Evolutionary conservation across 2,329 filamentous ascomycete species (phyloP), one percentile per base, ranked within the genome.

Genomic region (Talaromyces sp.): DNA sequence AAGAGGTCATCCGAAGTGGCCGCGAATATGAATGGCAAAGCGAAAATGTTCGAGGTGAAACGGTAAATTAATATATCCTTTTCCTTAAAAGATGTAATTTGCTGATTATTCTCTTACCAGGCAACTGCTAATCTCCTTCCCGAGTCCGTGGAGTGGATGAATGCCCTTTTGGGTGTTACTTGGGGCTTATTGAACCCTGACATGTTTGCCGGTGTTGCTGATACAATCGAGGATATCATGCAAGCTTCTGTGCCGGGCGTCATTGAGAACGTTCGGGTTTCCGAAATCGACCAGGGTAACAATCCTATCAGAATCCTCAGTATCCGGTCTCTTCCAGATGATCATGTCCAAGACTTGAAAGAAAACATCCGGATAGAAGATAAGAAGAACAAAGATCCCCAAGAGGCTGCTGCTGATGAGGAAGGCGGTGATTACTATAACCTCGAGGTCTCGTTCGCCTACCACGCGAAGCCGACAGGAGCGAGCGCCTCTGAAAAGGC

Each of bases 91-190:
- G 27, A 52, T 29, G 5, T 29, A 17, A 14, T 54, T 52, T 52
- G 17, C 48, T 52, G 32, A 57, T 53, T 7, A 56, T 27, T 26
- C 26, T 27, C 46, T 46, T 56, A 86, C 51, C 56, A 86, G 73
- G 91, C 93, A 1, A 91, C 90, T 2, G 87, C 88, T 31, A 97
- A 97, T 68, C 79, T 97, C 29, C 88, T 97, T 7, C 93, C 93
- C 0, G 93, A 97, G 75, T 95, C 90, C 0, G 92, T 96, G 7
- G 89, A 92, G 72, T 97, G 94, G 94, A 88, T 99, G 84, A 99
- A 99, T 73, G 92, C 90, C 0, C 85, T 94, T 56, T 75, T 97
- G 3, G 85, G 84, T 1, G 84, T 96, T 48, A 82, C 94, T 50
- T 99, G 94, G 94, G 90, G 91, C 0, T 79, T 97, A 3, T 87